phyloP scores from a whole-genome alignment of 805 yeast species.

The Metschnikowia matae region DNA sequence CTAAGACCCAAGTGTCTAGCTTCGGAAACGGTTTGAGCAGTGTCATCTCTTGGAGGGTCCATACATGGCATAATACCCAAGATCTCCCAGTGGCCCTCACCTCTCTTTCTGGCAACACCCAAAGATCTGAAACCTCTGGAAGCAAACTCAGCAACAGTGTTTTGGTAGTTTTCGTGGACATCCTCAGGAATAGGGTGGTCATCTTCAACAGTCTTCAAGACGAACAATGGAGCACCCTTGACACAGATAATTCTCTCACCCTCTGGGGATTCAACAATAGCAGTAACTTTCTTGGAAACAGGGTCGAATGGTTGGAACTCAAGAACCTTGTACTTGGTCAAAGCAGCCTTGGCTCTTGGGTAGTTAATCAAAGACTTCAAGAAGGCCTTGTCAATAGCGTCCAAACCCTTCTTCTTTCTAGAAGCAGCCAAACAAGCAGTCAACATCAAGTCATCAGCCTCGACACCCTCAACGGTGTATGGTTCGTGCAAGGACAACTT shows the following conservation, averaged over 20 bases:
- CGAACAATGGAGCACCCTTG: constrained; percentile 98
- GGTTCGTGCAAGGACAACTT: constrained; percentile 94
- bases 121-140: constrained; percentile 97
- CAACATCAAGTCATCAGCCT: constrained; percentile 92
- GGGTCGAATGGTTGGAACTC: constrained; percentile 98
- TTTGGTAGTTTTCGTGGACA: constrained; percentile 89
- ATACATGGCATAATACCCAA: constrained; percentile 97
- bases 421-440: constrained; percentile 98
- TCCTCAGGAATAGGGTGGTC: constrained; percentile 96
- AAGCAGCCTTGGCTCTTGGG: constrained; percentile 90
- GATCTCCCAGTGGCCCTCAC: constrained; percentile 97
- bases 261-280: constrained; percentile 91
- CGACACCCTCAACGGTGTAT: constrained; percentile 96
- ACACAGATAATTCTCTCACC: constrained; percentile 95
- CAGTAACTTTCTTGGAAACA: constrained; percentile 94
- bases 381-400: constrained; percentile 96
- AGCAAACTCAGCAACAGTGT: constrained; percentile 96
- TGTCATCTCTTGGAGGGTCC: constrained; percentile 99
- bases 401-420: constrained; percentile 96
- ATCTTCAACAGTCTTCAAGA: constrained; percentile 93
- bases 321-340: constrained; percentile 88
- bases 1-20: constrained; percentile 89
- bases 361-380: constrained; percentile 80
- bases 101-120: constrained; percentile 98
- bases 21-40: constrained; percentile 90